phyloP scores from a whole-genome alignment of 208 protist genomes.

The Perkinsela sp. region DNA sequence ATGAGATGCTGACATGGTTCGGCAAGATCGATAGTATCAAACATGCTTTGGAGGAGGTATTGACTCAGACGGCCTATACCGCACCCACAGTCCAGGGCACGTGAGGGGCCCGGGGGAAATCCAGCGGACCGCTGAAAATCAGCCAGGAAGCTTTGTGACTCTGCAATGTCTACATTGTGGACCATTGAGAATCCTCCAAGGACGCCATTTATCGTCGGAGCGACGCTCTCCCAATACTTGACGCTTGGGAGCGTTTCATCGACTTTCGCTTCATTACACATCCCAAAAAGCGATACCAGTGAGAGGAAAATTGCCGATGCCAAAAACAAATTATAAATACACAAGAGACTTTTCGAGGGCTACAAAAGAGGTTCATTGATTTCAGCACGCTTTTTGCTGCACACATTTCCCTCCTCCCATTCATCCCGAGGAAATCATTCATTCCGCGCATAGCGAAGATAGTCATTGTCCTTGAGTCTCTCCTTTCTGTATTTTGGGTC shows the following conservation, averaged over 20 bases:
- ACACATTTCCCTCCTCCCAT: background rate
- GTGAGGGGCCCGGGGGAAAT: constrained; percentile 13
- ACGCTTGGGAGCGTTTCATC: constrained; percentile 5
- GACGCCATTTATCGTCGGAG: constrained; percentile 49
- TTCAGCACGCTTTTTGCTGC: background rate
- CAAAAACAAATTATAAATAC: too few relatives aligned
- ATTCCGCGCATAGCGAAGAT: background rate
- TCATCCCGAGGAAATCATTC: background rate
- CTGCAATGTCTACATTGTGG: constrained; percentile 27
- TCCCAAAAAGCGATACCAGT: background rate
- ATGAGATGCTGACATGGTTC: constrained; percentile 57
- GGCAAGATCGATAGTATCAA: constrained; percentile 33
- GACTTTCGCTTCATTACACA: background rate
- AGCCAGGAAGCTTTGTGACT: constrained; percentile 21
- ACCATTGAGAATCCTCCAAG: constrained; percentile 54
- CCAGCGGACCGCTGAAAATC: constrained; percentile 8
- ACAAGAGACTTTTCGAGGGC: too few relatives aligned
- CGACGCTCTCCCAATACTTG: constrained; percentile 46
- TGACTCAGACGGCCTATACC: constrained; percentile 65
- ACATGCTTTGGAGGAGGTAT: constrained; percentile 23
- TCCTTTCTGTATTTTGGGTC: background rate
- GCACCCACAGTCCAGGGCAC: constrained; percentile 56
- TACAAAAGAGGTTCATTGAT: background rate
- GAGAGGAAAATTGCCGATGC: too few relatives aligned
- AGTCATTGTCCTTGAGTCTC: background rate